Conservation (phyloP, 805 yeast genomes). For the Kuraishia ogatae region DNA sequence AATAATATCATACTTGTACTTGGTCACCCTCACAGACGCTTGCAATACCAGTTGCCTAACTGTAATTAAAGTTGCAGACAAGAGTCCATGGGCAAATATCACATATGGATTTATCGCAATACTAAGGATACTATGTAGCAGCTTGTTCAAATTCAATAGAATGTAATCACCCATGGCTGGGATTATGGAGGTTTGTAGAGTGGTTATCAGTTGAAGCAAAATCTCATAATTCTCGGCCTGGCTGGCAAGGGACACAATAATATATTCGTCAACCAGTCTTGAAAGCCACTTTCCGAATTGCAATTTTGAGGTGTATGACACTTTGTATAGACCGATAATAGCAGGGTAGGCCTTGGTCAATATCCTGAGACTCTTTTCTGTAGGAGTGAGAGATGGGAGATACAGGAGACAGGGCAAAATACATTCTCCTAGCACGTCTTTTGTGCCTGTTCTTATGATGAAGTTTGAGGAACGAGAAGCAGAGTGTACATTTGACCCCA, state of each 20-base stretch:
- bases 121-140: conserved; percentile 15
- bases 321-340: conserved; percentile 8
- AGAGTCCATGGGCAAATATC: conserved; percentile 8
- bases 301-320: conserved; percentile 5
- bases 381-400: conserved; percentile 21
- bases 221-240: conserved; percentile 17
- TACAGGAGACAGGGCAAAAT: conserved; percentile 18
- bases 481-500: not conserved
- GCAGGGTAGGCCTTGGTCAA: conserved; percentile 16
- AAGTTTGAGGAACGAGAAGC: conserved; percentile 8
- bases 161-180: conserved; percentile 10
- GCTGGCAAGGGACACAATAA: conserved; percentile 17
- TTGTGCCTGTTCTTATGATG: conserved; percentile 14
- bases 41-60: conserved; percentile 1
- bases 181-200: conserved; percentile 7
- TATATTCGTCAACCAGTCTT: conserved; percentile 14
- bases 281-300: conserved; percentile 9
- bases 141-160: conserved; percentile 12
- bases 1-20: conserved; percentile 15
- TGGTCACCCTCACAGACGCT: not conserved
- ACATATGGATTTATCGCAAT: conserved; percentile 18
- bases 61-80: conserved; percentile 5
- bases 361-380: conserved; percentile 10
- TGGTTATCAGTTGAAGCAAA: conserved; percentile 8
- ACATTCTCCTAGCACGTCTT: conserved; percentile 13